A percentile compares a stretch with the other conserved stretches of the same genome.
phyloP scores from a whole-genome alignment of 2,329 filamentous ascomycete species.

The Diplodia intermedia region DNA sequence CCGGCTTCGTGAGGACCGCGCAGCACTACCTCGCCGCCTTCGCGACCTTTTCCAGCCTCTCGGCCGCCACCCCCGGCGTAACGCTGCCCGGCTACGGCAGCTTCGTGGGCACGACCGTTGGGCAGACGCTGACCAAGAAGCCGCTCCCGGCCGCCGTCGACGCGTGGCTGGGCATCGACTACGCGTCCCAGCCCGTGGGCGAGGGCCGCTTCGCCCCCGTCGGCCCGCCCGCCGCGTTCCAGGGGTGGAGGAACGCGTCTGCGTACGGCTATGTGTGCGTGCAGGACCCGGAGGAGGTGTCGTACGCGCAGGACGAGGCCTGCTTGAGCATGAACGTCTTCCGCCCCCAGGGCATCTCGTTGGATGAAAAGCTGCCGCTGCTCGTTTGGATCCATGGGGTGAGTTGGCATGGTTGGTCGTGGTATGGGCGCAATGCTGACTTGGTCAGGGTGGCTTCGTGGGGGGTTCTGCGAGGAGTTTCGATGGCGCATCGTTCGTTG shows the following conservation, averaged over 20 bases:
- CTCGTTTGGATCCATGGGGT: constrained; percentile 31
- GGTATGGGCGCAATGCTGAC: not conserved
- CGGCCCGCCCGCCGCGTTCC: constrained; percentile 51
- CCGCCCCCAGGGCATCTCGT: not conserved
- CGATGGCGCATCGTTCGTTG: constrained; percentile 46
- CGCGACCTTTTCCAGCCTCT: constrained; percentile 12
- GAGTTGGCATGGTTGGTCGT: not conserved
- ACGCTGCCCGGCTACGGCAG: constrained; percentile 51
- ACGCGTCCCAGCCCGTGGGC: constrained; percentile 52
- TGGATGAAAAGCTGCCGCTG: constrained; percentile 15
- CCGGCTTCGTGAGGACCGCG: not conserved
- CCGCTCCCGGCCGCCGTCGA: constrained; percentile 49
- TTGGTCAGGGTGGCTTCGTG: constrained; percentile 34
- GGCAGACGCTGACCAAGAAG: constrained; percentile 45
- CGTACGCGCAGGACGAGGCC: constrained; percentile 21
- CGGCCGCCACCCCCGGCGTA: constrained; percentile 32
- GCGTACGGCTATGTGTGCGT: constrained; percentile 13
- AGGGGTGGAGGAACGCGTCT: constrained; percentile 49
- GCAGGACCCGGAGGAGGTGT: constrained; percentile 22
- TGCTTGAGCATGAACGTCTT: constrained; percentile 40
- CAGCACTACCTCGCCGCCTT: constrained; percentile 21
- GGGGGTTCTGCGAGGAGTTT: constrained; percentile 42
- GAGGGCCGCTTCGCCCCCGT: constrained; percentile 52
- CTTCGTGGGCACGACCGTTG: constrained; percentile 50
- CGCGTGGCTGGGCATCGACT: constrained; percentile 59